Base-by-base conservation (phyloP, 805 yeast genomes). In the Scheffersomyces lignosus region DNA sequence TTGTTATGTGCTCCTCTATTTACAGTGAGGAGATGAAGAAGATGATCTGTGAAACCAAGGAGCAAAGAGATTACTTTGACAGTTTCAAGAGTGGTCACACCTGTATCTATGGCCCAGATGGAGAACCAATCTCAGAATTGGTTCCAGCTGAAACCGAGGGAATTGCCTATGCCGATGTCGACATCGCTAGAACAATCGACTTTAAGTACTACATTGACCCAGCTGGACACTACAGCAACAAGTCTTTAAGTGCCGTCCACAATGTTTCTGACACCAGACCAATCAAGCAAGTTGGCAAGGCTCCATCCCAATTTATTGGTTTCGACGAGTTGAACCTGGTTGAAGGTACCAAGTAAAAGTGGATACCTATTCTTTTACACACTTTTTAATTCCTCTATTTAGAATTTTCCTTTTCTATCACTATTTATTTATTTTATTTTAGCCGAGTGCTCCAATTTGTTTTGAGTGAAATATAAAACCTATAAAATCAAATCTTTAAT, bases 31-130 rank as follows among this genome's bases (percentile, higher is more conserved):
- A 20, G 10, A 20, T 20, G 29, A 27, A 27, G 29, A 7, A 27
- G 16, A 7, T 27, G 12, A 27, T 27, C 17, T 27, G 29, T 15
- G 29, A 27, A 27, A 12, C 7, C 29, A 12, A 7, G 12, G 29
- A 27, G 12, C 29, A 27, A 27, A 27, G 29, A 27, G 12, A 27
- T 6, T 27, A 27, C 12, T 27, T 27, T 29, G 33, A 29, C n/a
- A 8, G 9, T 18, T 29, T 23, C 24, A 20, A 20, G 24, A 20
- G 24, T 20, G 24, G 24, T 20, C 24, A 20, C 24, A 20, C 24
- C 10, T 20, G 24, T 20, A 20, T 20, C 24, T 20, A 20, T 10
- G 24, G 24, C 10, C 24, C 24, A 7, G 24, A 20, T 20, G 24
- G 24, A 10, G 24, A 20, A 10, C 24, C 24, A 20, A 10, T 20